These are phyloP conservation scores for Aspergillus brasiliensis DNA, from an alignment of 2,329 filamentous ascomycete species.

Conservation along the genomic window DNA sequence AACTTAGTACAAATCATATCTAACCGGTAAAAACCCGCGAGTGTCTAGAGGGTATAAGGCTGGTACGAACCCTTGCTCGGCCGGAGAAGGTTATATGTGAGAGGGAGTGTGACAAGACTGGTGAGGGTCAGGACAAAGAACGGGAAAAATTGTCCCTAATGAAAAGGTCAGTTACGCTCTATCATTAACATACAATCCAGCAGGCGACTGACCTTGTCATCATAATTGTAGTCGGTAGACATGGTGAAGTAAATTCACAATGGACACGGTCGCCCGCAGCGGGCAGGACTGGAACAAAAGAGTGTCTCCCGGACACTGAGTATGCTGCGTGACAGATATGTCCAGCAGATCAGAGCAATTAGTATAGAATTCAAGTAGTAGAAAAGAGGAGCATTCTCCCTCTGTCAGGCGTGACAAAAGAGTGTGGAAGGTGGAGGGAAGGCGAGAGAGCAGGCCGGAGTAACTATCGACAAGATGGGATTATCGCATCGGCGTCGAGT, in stretches of 20 bases:
- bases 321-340: constrained; percentile 1
- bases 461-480: constrained; percentile 21
- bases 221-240: constrained; percentile 98
- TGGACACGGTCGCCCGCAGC: constrained; percentile 37
- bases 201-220: constrained; percentile 70
- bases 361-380: constrained; percentile 9
- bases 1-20: constrained; percentile 10
- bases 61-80: constrained; percentile 64
- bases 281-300: constrained; percentile 22
- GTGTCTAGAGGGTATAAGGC: not conserved
- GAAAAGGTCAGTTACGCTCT: constrained; percentile 5
- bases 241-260: constrained; percentile 44
- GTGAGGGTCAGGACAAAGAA: constrained; percentile 95
- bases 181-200: not conserved
- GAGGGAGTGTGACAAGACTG: constrained; percentile 81
- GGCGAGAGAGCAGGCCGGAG: constrained; percentile 11
- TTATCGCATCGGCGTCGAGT: constrained; percentile 26
- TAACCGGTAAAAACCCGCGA: not conserved
- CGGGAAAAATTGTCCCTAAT: constrained; percentile 92
- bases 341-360: constrained; percentile 1
- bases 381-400: constrained; percentile 16
- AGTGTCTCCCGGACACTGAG: constrained; percentile 5
- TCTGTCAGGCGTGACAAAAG: constrained; percentile 9
- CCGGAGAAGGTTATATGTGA: constrained; percentile 85
- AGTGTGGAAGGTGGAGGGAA: constrained; percentile 9